phyloP scores from a whole-genome alignment of 2,329 filamentous ascomycete species.

The Fusarium succisae region DNA sequence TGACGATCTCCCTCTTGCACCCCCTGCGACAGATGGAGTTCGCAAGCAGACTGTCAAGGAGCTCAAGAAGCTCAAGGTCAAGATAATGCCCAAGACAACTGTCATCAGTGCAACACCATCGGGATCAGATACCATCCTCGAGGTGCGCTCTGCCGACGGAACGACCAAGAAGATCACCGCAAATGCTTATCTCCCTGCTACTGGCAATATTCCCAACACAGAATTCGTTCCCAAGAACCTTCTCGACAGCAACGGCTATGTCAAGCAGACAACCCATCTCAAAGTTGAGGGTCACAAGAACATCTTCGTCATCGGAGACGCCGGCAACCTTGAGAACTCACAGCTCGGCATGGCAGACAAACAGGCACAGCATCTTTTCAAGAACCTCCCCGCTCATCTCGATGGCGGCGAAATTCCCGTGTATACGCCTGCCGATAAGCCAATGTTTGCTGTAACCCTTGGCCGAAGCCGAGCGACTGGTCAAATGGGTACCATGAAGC shows the following conservation, averaged over 20 bases:
- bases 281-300: slow-evolving; percentile 49
- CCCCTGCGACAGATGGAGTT: slow-evolving; percentile 48
- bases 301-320: slow-evolving; percentile 58
- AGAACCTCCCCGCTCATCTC: slow-evolving; percentile 48
- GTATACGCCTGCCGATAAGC: slow-evolving; percentile 45
- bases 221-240: slow-evolving; percentile 52
- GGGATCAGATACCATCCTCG: slow-evolving; percentile 45
- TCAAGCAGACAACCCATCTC: slow-evolving; percentile 52
- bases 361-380: slow-evolving; percentile 49
- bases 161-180: slow-evolving; percentile 50
- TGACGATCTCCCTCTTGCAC: slow-evolving; percentile 51
- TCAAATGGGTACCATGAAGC: slow-evolving; percentile 50
- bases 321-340: slow-evolving; percentile 51
- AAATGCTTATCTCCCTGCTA: slow-evolving; percentile 59
- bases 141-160: slow-evolving; percentile 48
- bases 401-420: slow-evolving; percentile 42
- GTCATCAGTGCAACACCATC: slow-evolving; percentile 45
- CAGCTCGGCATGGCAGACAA: slow-evolving; percentile 46
- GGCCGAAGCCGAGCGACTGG: slow-evolving; percentile 53
- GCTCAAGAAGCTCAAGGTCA: slow-evolving; percentile 57
- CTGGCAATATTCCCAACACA: slow-evolving; percentile 57
- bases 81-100: slow-evolving; percentile 51
- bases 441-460: slow-evolving; percentile 50
- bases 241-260: slow-evolving; percentile 46
- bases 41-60: slow-evolving; percentile 51